Evolutionary conservation across 208 protist genomes (phyloP).

Genomic region (Trypanosoma platydactyli): DNA sequence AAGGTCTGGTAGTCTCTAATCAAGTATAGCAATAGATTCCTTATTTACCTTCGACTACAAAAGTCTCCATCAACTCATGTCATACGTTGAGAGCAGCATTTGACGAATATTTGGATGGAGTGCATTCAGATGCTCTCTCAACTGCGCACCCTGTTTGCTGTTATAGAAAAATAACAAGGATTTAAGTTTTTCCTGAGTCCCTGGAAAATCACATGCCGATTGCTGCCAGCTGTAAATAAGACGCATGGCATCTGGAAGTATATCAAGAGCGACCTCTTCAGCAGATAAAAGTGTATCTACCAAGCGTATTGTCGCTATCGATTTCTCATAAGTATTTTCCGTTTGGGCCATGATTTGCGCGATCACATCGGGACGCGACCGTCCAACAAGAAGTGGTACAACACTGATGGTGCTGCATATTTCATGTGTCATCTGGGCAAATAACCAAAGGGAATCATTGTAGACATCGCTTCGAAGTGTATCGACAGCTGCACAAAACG

Average conservation of each 20-base stretch:
- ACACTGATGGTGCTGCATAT: conserved; percentile 46
- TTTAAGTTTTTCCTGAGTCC: conserved; percentile 38
- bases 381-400: conserved; percentile 31
- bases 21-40: not conserved
- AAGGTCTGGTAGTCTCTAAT: no score
- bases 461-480: conserved; percentile 72
- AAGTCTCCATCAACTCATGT: conserved; percentile 1
- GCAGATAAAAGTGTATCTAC: conserved; percentile 43
- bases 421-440: conserved; percentile 67
- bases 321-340: conserved; percentile 68
- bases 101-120: conserved; percentile 30
- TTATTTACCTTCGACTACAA: not conserved
- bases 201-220: conserved; percentile 43
- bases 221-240: conserved; percentile 79
- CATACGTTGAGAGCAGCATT: conserved; percentile 37
- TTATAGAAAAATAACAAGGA: conserved; percentile 32
- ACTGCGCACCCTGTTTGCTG: conserved; percentile 19
- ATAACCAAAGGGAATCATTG: conserved; percentile 62
- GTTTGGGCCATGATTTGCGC: conserved; percentile 56
- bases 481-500: conserved; percentile 45
- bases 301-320: conserved; percentile 71
- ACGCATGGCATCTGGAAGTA: conserved; percentile 45
- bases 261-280: conserved; percentile 33
- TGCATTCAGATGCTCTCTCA: conserved; percentile 26
- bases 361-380: conserved; percentile 50